These are phyloP conservation scores for Staphylotrichum tortipilum DNA, from an alignment of 495 filamentous ascomycete genomes.

Conservation along the genomic window DNA sequence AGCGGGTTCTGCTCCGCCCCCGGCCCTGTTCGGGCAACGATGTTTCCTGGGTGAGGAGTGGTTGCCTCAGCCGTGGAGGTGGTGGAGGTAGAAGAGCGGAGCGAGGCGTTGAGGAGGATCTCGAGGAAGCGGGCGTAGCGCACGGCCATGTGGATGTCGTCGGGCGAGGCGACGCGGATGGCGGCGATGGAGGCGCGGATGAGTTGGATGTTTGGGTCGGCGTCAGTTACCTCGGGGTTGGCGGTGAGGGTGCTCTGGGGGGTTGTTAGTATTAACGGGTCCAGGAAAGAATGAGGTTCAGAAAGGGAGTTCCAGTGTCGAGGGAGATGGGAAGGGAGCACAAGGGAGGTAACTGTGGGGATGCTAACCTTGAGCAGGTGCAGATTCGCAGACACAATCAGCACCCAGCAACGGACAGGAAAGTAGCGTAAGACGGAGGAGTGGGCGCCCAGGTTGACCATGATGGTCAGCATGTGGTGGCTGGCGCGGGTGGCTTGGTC, in stretches of 20 bases:
- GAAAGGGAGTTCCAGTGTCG: no score
- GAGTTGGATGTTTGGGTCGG: background rate
- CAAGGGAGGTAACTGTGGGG: background rate
- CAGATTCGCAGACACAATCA: background rate
- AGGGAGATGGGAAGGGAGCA: background rate
- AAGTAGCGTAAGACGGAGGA: background rate
- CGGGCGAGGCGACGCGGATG: background rate
- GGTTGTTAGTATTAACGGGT: no score
- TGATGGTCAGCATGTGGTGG: background rate
- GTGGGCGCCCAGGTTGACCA: background rate
- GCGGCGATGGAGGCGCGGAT: background rate
- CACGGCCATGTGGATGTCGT: background rate
- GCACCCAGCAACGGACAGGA: background rate
- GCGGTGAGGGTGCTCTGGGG: background rate
- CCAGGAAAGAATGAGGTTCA: no score
- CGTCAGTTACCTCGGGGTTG: background rate
- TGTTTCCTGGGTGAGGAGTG: no score
- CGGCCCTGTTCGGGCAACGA: background rate
- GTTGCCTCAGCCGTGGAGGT: no score
- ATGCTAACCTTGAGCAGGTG: background rate
- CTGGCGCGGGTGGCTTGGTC: background rate
- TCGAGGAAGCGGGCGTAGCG: background rate
- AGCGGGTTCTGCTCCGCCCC: background rate
- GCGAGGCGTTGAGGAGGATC: background rate
- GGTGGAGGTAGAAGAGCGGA: background rate